A percentile compares a stretch with the other conserved stretches of the same genome.
phyloP scores from a whole-genome alignment of 768 basidiomycete species.

The Pulveroboletus sp. region DNA sequence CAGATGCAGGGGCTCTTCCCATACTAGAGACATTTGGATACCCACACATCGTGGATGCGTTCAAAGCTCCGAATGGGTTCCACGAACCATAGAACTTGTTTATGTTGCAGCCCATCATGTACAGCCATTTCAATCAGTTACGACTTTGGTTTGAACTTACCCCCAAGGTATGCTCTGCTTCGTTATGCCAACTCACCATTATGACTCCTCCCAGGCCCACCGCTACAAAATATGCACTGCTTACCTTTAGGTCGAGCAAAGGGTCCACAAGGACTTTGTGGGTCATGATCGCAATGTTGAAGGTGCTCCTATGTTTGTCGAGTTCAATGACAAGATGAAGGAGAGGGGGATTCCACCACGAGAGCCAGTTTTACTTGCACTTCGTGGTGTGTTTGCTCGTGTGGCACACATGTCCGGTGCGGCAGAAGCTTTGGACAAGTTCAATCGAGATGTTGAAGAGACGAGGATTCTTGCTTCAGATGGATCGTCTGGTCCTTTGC shows the following conservation, averaged over 20 bases:
- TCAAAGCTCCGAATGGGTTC: not conserved
- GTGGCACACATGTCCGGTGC: slow-evolving; percentile 5
- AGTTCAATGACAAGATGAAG: not conserved
- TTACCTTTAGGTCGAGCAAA: too few relatives aligned
- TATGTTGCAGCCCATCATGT: not conserved
- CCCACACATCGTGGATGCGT: not conserved
- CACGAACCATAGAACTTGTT: slow-evolving; percentile 1
- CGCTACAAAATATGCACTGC: not conserved
- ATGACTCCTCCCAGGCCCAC: not conserved
- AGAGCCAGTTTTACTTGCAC: not conserved
- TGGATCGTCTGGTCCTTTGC: not conserved
- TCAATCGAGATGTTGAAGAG: not conserved
- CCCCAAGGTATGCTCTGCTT: too few relatives aligned
- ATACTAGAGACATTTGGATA: not conserved
- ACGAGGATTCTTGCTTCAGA: not conserved
- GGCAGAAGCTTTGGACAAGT: not conserved
- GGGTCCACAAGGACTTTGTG: too few relatives aligned
- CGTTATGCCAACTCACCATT: too few relatives aligned
- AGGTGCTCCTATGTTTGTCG: not conserved
- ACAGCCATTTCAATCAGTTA: fast-evolving
- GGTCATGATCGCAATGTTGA: too few relatives aligned
- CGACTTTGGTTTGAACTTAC: too few relatives aligned
- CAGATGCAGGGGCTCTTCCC: not conserved
- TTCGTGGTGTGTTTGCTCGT: slow-evolving; percentile 4
- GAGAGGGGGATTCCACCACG: not conserved